These are phyloP conservation scores for Euphorbia celastroides DNA, from an alignment of 441 rosid genomes.

Conservation along the genomic window DNA sequence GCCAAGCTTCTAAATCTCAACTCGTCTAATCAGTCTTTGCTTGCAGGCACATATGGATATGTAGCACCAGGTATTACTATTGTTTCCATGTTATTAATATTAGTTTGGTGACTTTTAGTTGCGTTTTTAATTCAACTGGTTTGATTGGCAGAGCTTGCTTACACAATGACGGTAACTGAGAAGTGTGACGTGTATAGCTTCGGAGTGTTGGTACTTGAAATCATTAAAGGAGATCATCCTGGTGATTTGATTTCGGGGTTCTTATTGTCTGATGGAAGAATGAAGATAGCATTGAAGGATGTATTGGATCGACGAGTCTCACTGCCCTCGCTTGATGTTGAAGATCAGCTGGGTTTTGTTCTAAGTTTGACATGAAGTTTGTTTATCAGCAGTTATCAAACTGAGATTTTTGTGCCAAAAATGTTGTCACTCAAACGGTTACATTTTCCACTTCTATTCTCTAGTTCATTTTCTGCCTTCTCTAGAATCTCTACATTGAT, in stretches of 20 bases:
- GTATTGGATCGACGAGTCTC: slow-evolving; percentile 26
- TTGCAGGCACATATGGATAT: slow-evolving; percentile 37
- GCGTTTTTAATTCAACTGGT: too few relatives aligned
- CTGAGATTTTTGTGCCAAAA: background rate
- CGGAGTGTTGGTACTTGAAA: too few relatives aligned
- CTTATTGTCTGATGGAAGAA: background rate
- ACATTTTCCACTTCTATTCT: too few relatives aligned
- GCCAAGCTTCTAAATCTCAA: too few relatives aligned
- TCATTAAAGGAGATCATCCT: slow-evolving; percentile 30
- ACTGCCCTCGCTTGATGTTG: slow-evolving; percentile 12
- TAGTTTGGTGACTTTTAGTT: too few relatives aligned
- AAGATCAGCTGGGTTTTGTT: slow-evolving; percentile 10
- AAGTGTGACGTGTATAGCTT: too few relatives aligned
- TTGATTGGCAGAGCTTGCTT: too few relatives aligned
- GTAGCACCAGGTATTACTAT: too few relatives aligned
- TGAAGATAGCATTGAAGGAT: slow-evolving; percentile 4
- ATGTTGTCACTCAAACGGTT: too few relatives aligned
- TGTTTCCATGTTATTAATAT: background rate
- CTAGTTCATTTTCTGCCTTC: too few relatives aligned
- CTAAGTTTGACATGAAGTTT: slow-evolving; percentile 21
- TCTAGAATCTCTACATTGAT: too few relatives aligned
- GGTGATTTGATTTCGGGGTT: slow-evolving; percentile 15
- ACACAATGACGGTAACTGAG: too few relatives aligned
- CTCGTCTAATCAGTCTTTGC: slow-evolving; percentile 28
- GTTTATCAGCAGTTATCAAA: slow-evolving; percentile 14